Conservation (phyloP, 2,329 filamentous ascomycete genomes). For the Cladophialophora psammophila region DNA sequence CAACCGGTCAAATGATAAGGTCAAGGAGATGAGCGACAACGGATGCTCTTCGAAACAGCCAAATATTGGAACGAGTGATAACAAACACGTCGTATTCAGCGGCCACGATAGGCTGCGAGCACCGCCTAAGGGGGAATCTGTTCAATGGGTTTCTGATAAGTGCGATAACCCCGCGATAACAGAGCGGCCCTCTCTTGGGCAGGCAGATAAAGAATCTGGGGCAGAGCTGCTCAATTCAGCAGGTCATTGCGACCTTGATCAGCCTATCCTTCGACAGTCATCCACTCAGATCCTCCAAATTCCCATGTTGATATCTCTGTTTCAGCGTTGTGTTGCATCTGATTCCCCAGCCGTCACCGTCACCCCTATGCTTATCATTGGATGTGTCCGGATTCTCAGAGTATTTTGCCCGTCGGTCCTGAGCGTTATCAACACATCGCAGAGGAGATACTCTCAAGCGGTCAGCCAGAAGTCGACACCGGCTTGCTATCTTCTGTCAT, state of each 20-base stretch:
- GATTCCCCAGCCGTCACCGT: conserved; percentile 1
- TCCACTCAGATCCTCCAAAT: conserved; percentile 13
- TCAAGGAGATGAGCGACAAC: conserved; percentile 28
- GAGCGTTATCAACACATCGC: neutral
- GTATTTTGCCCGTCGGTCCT: neutral
- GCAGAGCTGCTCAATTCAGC: conserved; percentile 23
- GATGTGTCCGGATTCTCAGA: neutral
- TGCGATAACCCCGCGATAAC: conserved; percentile 32
- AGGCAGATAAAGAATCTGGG: conserved; percentile 33
- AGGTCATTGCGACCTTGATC: conserved; percentile 14
- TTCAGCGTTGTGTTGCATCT: conserved; percentile 21
- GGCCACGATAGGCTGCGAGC: conserved; percentile 18
- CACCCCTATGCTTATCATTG: conserved; percentile 7
- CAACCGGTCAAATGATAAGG: conserved; percentile 24
- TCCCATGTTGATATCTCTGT: conserved; percentile 14
- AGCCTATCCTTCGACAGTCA: conserved; percentile 8
- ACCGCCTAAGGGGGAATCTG: conserved; percentile 7
- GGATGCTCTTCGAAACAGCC: conserved; percentile 12
- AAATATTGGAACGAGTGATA: conserved; percentile 7
- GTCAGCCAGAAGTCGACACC: neutral
- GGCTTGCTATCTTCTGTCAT: conserved; percentile 22
- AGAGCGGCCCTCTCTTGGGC: conserved; percentile 16
- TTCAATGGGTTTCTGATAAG: conserved; percentile 27
- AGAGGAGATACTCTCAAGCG: neutral
- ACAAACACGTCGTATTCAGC: conserved; percentile 9